Percentiles rank a stretch among this genome's conserved stretches.
These are phyloP conservation scores for Fusarium palustre DNA, from an alignment of 2,329 filamentous ascomycete genomes.

Conservation along the genomic window DNA sequence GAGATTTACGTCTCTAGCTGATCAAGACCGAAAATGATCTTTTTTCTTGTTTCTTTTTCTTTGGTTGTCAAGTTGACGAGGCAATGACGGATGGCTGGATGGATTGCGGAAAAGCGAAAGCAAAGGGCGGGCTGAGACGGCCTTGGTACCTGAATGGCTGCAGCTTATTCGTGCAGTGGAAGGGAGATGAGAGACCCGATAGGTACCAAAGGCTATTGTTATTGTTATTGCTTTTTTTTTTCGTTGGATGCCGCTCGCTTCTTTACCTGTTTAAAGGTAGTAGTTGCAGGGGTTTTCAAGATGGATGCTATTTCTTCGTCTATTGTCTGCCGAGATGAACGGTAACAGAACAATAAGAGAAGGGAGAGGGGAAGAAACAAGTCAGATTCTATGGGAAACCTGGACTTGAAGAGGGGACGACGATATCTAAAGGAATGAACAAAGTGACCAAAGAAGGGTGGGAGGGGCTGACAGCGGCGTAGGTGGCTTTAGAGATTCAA, in stretches of 20 bases:
- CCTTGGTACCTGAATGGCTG: conserved; percentile 29
- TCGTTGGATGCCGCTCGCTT: conserved; percentile 25
- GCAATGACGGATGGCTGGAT: background rate
- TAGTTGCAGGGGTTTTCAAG: conserved; percentile 18
- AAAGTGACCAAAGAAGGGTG: conserved; percentile 1
- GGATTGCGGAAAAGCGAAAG: conserved; percentile 1
- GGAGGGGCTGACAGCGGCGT: conserved; percentile 34
- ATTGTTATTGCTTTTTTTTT: conserved; percentile 38
- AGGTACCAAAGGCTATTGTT: conserved; percentile 16
- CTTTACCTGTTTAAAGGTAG: conserved; percentile 11
- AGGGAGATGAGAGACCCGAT: conserved; percentile 13
- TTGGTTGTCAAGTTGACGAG: background rate
- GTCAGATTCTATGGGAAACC: conserved; percentile 5
- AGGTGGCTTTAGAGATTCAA: conserved; percentile 36
- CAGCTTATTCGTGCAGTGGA: conserved; percentile 23
- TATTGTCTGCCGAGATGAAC: conserved; percentile 33
- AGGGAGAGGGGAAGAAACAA: conserved; percentile 9
- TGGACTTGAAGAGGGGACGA: conserved; percentile 8
- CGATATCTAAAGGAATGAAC: conserved; percentile 4
- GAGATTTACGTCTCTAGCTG: background rate
- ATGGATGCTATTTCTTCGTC: conserved; percentile 32
- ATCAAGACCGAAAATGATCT: background rate
- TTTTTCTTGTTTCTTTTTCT: background rate
- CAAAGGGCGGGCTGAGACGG: conserved; percentile 32
- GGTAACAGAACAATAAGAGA: conserved; percentile 15